Percentiles rank a stretch among this genome's conserved stretches.
phyloP scores from a whole-genome alignment of 1,284 basidiomycete species.

The Erythrobasidium hasegawianum region DNA sequence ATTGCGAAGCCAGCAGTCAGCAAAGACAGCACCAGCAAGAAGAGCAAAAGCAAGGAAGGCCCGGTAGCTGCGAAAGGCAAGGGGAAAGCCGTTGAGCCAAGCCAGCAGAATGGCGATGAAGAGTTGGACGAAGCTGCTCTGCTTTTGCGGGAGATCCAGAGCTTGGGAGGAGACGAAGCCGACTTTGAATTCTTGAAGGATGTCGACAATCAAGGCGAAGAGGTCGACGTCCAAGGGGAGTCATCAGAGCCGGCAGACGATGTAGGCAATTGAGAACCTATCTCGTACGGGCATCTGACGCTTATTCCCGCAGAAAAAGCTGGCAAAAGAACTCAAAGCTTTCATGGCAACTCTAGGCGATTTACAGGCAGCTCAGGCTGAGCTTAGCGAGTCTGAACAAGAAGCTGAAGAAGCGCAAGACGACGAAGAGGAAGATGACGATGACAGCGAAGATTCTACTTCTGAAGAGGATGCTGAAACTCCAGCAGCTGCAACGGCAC shows the following conservation, averaged over 20 bases:
- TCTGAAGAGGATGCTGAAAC: slow-evolving; percentile 38
- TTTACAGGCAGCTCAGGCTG: slow-evolving; percentile 25
- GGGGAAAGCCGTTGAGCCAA: not conserved
- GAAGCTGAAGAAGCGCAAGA: slow-evolving; percentile 47
- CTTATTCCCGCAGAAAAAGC: slow-evolving; percentile 48
- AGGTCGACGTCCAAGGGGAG: slow-evolving; percentile 27
- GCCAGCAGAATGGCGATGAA: not conserved
- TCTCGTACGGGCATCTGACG: too few species aligned
- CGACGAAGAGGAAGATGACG: slow-evolving; percentile 46
- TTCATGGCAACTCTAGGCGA: slow-evolving; percentile 31
- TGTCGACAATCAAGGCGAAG: slow-evolving; percentile 46
- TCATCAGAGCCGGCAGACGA: slow-evolving; percentile 42
- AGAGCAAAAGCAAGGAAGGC: slow-evolving; percentile 4
- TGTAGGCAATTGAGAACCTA: too few species aligned
- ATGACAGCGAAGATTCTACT: slow-evolving; percentile 39
- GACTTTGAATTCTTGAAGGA: slow-evolving; percentile 56
- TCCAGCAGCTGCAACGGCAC: not conserved
- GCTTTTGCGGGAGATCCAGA: slow-evolving; percentile 51
- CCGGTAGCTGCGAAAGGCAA: slow-evolving; percentile 12
- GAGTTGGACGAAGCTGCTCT: slow-evolving; percentile 32
- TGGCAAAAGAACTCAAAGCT: slow-evolving; percentile 53
- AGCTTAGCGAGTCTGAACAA: slow-evolving; percentile 38
- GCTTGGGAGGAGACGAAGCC: slow-evolving; percentile 57
- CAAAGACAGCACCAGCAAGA: too few species aligned
- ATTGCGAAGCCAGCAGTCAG: not conserved